Evolutionary conservation across 2,329 filamentous ascomycete species (phyloP), one percentile per base, ranked within the genome.

Genomic region (Beauveria brongniartii): DNA sequence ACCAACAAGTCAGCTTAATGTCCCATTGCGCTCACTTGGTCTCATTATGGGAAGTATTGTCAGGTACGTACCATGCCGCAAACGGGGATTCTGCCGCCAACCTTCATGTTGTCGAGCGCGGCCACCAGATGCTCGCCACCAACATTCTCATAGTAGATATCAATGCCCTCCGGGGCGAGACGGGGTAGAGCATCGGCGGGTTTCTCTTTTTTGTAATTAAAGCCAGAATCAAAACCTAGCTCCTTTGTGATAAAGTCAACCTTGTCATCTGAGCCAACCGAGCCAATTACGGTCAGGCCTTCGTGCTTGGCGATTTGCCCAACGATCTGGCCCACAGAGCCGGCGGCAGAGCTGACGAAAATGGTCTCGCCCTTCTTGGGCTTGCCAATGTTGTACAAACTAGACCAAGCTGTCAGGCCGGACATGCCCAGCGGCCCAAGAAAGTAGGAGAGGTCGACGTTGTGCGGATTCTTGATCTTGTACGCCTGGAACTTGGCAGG

Each of bases 201-300:
- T 66, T 81, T 83, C 77, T 94, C 90, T 66, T 84, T 92, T 82
- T 94, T 93, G 81, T 95, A 95, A 80, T 95, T 94, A 77, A 93
- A 94, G 9, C 86, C 91, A 18, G 66, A 75, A 60, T 83, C 80
- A 65, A 79, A 82, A 9, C 80, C 80, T 1, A 83, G 75, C 68
- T 81, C 76, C 60, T 78, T 73, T 48, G 66, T 69, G 57, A 82
- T 73, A 72, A 86, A 94, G 22, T 89, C 83, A 26, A 92, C 79
- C 78, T 96, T 95, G 69, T 89, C 86, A 69, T 92, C 88, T 20
- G 85, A 85, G 3, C 91, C 91, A 12, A 91, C 90, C 56, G 86
- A 90, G 20, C 91, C 91, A 64, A 95, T 87, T 46, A 95, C 91
- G 50, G 75, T 86, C 61, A 94, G 74, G 2, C 91, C 91, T 73